A percentile compares a stretch with the other conserved stretches of the same genome.
phyloP scores from a whole-genome alignment of 2,329 filamentous ascomycete species.

The Cadophora luteo-olivacea region DNA sequence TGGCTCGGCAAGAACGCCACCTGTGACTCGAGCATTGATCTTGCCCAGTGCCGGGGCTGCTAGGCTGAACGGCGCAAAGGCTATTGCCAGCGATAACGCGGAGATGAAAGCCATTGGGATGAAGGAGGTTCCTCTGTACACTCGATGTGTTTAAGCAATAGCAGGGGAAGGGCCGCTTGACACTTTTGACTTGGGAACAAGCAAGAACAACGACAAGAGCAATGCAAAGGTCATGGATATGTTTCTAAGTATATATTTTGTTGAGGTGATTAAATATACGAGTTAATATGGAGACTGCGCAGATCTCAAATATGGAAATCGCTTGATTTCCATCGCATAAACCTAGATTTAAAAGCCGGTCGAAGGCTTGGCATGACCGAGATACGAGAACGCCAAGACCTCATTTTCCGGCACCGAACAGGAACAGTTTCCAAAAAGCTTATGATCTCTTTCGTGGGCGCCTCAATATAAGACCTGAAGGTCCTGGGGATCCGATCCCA shows the following conservation, averaged over 20 bases:
- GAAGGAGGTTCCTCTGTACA: conserved; percentile 1
- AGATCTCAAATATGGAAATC: background rate
- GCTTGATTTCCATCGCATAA: background rate
- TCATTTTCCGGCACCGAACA: no score
- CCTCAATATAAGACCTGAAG: no score
- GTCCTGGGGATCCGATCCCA: no score
- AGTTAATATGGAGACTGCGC: conserved; percentile 17
- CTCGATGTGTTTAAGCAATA: conserved; percentile 13
- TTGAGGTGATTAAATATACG: background rate
- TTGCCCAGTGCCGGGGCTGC: conserved; percentile 17
- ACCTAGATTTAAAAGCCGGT: conserved; percentile 1
- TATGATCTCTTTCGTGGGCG: no score
- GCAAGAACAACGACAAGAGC: background rate
- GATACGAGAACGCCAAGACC: background rate
- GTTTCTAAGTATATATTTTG: conserved; percentile 7
- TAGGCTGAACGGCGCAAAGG: conserved; percentile 15
- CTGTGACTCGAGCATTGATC: conserved; percentile 21
- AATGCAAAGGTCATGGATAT: background rate
- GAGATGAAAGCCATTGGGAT: conserved; percentile 13
- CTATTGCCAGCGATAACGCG: conserved; percentile 11
- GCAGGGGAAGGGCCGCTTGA: background rate
- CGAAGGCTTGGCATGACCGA: conserved; percentile 14
- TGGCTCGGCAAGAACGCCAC: conserved; percentile 27
- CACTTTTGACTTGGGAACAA: background rate
- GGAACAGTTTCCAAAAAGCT: no score